Evolutionary conservation across 139 green algal species (phyloP), one percentile per base, ranked within the genome.

Genomic region (Eudorina sp.): DNA sequence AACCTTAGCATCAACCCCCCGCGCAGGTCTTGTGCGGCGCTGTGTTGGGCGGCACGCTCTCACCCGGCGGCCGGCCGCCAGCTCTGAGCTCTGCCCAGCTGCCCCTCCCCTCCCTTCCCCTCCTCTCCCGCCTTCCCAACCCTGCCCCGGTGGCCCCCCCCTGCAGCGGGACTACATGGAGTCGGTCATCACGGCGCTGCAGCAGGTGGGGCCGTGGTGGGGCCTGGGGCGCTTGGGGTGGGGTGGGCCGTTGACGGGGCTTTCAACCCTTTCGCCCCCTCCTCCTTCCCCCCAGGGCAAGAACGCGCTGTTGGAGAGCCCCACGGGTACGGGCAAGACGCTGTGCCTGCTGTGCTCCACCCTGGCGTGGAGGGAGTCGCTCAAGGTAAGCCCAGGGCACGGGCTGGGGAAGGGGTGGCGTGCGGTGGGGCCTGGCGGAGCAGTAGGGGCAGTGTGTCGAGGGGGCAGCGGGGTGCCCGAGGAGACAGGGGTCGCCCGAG

Each of bases 261-360:
- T 55, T 55, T 55, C 48, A 55, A 55, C 48, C 48, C 48, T 13
- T 55, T 55, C 48, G 11, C 48, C 13, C 48, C 48, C 11, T 55
- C 48, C 48, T 13, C 13, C n/a, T n/a, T n/a, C n/a, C n/a, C 31
- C 43, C 3, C 92, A 97, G 94, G 92, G 92, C 25, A 92, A 94
- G 38, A 97, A 99, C 85, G 97, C 95, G 3, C 92, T 99, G 88
- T 92, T 99, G 74, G 97, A 99, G 92, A 97, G 93, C 77, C 97
- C 97, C 64, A 99, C 97, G 0, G 97, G 97, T 36, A 99, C 97
- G 0, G 97, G 97, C 51, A 99, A 99, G 91, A 99, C 97, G 36
- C 93, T 99, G 38, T 99, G 97, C 92, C 94, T 99, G 91, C 95
- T 99, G 66, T 99, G 97, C 90, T 96, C 97, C 21, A 95, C 96